Conservation (phyloP, 176 grass and related monocot genomes). For the Typha latifolia region DNA sequence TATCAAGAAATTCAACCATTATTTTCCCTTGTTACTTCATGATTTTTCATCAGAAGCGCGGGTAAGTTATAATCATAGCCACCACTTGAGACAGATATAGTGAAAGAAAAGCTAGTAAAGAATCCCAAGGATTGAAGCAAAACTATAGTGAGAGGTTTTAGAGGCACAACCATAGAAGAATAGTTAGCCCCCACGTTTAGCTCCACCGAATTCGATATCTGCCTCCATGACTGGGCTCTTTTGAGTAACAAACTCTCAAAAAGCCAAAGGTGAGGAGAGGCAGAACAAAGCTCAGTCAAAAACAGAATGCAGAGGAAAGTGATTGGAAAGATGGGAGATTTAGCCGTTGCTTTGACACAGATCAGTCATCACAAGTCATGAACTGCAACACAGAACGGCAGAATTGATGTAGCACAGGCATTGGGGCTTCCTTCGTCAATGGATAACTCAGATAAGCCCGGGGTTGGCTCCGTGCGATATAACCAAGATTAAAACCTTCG, state of each 20-base stretch:
- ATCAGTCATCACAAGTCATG: not conserved
- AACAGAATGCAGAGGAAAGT: not conserved
- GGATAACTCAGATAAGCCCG: not conserved
- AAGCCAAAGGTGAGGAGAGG: slow-evolving; percentile 70
- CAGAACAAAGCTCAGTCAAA: not conserved
- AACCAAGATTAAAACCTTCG: not conserved
- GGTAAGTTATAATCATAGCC: slow-evolving; percentile 9
- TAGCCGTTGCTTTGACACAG: not conserved
- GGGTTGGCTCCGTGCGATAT: not conserved
- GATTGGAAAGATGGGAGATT: not conserved
- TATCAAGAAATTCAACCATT: slow-evolving; percentile 14
- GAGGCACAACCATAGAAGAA: slow-evolving; percentile 36
- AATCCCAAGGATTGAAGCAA: not conserved
- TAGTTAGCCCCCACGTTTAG: slow-evolving; percentile 58
- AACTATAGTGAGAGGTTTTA: slow-evolving; percentile 57
- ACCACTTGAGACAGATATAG: not conserved
- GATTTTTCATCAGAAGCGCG: slow-evolving; percentile 5
- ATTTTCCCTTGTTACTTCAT: not conserved
- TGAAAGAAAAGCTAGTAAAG: not conserved
- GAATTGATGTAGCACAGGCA: not conserved
- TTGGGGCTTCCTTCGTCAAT: slow-evolving; percentile 7
- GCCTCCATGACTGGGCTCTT: slow-evolving; percentile 72
- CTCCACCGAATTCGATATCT: slow-evolving; percentile 26
- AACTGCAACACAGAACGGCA: slow-evolving; percentile 8
- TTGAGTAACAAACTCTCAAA: slow-evolving; percentile 57